Base-by-base conservation (phyloP, 2,329 filamentous ascomycete genomes). In the Clonostachys rosea region DNA sequence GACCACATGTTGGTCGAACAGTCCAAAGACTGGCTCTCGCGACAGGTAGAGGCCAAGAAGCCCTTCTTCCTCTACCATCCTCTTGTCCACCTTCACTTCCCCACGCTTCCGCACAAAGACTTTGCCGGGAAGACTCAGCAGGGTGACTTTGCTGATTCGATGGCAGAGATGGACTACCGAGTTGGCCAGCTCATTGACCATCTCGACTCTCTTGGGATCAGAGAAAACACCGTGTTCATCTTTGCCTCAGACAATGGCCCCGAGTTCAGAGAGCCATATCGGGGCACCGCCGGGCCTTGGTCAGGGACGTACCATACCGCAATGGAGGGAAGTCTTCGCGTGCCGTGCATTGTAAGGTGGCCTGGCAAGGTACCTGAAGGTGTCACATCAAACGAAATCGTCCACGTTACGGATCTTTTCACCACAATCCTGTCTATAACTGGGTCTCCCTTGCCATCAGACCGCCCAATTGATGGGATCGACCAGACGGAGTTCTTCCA, bases 201-300 rank as follows among this genome's bases (percentile, higher is more conserved):
- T 39, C 44, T 66, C 2, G 63, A 65, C 20, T 17, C 39, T 1
- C 49, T 64, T 2, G 59, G 56, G 0, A 44, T 62, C 3, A 47
- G 56, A 1, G 57, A 63, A 0, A 65, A 66, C 33, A 66, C 61
- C 0, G 54, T 64, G 8, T 45, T 66, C 52, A 61, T 66, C 12
- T 66, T 66, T 40, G 60, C 63, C 1, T 66, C 64, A 0, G 64
- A 66, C 50, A 66, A 66, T 10, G 64, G 64, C 0, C 63, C 63
- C 0, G 63, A 66, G 46, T 66, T 66, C 35, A 48, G 63, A 14
- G 48, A 53, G 1, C 63, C 63, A 0, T 63, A 64, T 41, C 53
- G 49, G 0, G 63, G 63, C 1, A 66, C 63, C 0, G 63, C 63
- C 1, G 63, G 63, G 0, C 62, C 61, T 0, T 66, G 63, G 63